Conservation (phyloP, 2,329 filamentous ascomycete genomes). For the Botrytis tulipae region DNA sequence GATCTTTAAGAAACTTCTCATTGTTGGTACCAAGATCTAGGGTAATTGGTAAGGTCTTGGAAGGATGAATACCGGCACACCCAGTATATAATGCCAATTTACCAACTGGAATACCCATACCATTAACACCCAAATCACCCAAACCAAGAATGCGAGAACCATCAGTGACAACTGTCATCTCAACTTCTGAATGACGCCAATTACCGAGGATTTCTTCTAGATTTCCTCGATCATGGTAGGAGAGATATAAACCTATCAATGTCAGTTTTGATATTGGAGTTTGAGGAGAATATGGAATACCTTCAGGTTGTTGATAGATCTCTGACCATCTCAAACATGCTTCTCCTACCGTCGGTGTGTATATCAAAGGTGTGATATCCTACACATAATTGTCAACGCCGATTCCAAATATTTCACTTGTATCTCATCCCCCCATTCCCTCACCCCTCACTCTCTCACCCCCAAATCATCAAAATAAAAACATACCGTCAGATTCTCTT, state of each 20-base stretch:
- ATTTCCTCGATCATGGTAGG: slow-evolving; percentile 65
- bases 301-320: slow-evolving; percentile 71
- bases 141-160: slow-evolving; percentile 71
- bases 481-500: slow-evolving; percentile 34
- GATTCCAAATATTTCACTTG: not conserved
- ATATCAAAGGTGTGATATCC: slow-evolving; percentile 54
- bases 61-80: slow-evolving; percentile 82
- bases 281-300: slow-evolving; percentile 30
- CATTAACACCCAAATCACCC: slow-evolving; percentile 82
- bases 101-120: slow-evolving; percentile 78
- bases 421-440: not conserved
- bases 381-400: slow-evolving; percentile 7
- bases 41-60: slow-evolving; percentile 75
- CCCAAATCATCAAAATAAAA: not conserved
- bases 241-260: slow-evolving; percentile 59
- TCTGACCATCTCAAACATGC: slow-evolving; percentile 73
- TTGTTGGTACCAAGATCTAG: slow-evolving; percentile 87
- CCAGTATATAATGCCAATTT: slow-evolving; percentile 80
- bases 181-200: slow-evolving; percentile 66
- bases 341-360: slow-evolving; percentile 65
- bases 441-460: too few relatives aligned
- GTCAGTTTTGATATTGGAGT: not conserved
- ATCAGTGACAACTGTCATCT: slow-evolving; percentile 52
- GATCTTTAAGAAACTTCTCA: slow-evolving; percentile 66
- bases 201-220: slow-evolving; percentile 65